phyloP scores from a whole-genome alignment of 2,329 filamentous ascomycete species.

The Pseudogymnoascus sp. region DNA sequence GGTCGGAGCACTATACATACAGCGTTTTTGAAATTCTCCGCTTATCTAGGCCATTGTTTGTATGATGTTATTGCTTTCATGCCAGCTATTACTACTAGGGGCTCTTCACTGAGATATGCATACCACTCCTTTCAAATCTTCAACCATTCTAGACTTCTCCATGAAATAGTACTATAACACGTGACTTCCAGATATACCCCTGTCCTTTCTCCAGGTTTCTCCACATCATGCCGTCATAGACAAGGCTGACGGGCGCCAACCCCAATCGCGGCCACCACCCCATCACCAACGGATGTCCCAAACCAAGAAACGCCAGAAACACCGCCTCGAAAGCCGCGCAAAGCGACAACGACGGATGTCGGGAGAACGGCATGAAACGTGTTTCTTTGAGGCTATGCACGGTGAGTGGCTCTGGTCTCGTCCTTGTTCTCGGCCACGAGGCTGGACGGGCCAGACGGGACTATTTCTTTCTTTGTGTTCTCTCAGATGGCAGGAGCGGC shows the following conservation, averaged over 20 bases:
- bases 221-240: neutral
- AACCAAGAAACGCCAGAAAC: conserved; percentile 2
- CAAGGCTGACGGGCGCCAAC: conserved; percentile 5
- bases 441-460: neutral
- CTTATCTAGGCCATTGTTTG: neutral
- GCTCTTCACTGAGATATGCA: neutral
- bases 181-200: neutral
- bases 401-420: neutral
- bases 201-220: neutral
- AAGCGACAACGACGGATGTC: neutral
- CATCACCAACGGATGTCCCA: neutral
- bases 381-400: neutral
- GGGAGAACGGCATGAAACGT: neutral
- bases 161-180: neutral
- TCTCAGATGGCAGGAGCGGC: neutral
- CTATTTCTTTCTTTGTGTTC: neutral
- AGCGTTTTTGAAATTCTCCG: neutral
- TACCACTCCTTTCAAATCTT: neutral
- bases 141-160: neutral
- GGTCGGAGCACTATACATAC: neutral
- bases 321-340: neutral
- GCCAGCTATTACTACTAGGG: neutral
- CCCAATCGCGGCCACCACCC: neutral
- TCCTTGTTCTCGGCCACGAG: neutral
- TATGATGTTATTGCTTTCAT: neutral